These are phyloP conservation scores for Ulmus americana DNA, from an alignment of 331 rosid species.

Conservation along the genomic window DNA sequence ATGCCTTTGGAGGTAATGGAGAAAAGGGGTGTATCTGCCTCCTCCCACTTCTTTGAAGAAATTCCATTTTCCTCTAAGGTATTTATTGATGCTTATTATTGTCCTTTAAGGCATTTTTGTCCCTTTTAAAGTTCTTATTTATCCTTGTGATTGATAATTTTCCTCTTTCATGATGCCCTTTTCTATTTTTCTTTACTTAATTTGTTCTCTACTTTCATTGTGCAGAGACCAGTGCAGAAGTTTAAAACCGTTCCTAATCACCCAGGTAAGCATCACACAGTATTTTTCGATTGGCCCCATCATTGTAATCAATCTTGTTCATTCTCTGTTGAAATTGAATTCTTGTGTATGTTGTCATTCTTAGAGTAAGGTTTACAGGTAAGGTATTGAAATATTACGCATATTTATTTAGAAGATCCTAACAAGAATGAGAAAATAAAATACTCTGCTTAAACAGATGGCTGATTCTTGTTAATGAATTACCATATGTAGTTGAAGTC, in stretches of 20 bases:
- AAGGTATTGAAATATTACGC: not conserved
- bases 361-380: not conserved
- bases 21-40: conserved; percentile 52
- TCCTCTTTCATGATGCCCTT: conserved; percentile 11
- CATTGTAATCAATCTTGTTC: conserved; percentile 8
- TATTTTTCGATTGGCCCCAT: conserved; percentile 19
- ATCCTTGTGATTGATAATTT: conserved; percentile 3
- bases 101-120: not conserved
- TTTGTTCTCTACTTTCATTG: conserved; percentile 26
- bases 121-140: conserved; percentile 1
- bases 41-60: conserved; percentile 53
- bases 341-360: not conserved
- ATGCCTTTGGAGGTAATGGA: conserved; percentile 77
- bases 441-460: not conserved
- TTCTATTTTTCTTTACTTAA: conserved; percentile 13
- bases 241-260: conserved; percentile 35
- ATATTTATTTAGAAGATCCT: not conserved
- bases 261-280: conserved; percentile 44
- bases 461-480: not conserved
- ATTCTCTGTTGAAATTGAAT: not conserved
- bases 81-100: not conserved
- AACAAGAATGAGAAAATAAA: not conserved
- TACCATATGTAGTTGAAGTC: not conserved
- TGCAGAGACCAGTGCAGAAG: conserved; percentile 47
- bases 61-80: conserved; percentile 55